Evolutionary conservation across 2,329 filamentous ascomycete species (phyloP).

Genomic region (Dactylella cylindrospora): DNA sequence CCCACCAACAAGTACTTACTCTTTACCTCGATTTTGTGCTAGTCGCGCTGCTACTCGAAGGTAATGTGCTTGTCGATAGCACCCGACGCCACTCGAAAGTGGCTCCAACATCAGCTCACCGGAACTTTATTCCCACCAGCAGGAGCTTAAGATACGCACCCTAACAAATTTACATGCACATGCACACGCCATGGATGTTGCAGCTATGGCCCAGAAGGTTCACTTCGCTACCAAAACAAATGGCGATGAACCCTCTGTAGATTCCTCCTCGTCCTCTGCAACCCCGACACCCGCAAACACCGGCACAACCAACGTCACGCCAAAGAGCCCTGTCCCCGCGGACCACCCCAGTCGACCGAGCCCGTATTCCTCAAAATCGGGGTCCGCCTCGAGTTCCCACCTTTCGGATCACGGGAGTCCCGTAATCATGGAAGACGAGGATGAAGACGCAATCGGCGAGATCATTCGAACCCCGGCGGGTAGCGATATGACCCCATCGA

Average conservation of each 20-base stretch:
- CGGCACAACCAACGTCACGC: neutral
- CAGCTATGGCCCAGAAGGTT: conserved; percentile 33
- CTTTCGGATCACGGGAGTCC: conserved; percentile 34
- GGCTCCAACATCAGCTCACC: conserved; percentile 38
- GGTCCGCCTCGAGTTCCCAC: conserved; percentile 26
- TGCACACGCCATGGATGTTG: conserved; percentile 29
- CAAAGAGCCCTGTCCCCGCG: conserved; percentile 8
- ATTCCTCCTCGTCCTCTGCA: conserved; percentile 27
- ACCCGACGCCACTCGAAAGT: conserved; percentile 24
- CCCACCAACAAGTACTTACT: too few species aligned
- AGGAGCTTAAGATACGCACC: neutral
- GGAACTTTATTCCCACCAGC: conserved; percentile 13
- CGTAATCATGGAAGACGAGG: conserved; percentile 42
- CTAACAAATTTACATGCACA: too few species aligned
- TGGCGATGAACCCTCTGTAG: conserved; percentile 38
- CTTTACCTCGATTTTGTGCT: too few species aligned
- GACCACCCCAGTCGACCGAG: conserved; percentile 34
- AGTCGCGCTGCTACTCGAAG: too few species aligned
- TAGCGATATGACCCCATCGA: conserved; percentile 44
- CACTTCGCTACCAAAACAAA: conserved; percentile 29
- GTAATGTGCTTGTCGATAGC: conserved; percentile 20
- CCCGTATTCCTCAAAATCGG: conserved; percentile 30
- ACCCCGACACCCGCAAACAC: conserved; percentile 16
- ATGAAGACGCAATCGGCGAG: conserved; percentile 41
- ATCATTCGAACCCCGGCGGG: conserved; percentile 38